These are phyloP conservation scores for Chloranthus sessilifolius DNA, from an alignment of 164 flowering plant species.

Conservation along the genomic window DNA sequence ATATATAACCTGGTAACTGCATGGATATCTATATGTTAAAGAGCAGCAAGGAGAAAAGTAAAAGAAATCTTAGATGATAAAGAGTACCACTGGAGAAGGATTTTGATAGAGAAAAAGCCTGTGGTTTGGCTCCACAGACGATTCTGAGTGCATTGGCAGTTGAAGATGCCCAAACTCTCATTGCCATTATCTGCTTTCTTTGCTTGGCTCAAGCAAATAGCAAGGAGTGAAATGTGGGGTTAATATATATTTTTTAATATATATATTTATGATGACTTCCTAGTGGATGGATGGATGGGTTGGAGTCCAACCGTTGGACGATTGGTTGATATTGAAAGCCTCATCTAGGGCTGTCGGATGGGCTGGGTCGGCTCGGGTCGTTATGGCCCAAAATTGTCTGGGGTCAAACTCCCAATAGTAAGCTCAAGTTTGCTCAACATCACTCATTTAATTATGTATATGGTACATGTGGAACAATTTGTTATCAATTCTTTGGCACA, in stretches of 20 bases:
- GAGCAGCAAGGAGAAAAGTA: not conserved
- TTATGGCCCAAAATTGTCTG: too few species aligned
- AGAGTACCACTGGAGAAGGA: slow-evolving; percentile 83
- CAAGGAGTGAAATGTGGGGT: not conserved
- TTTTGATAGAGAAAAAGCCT: slow-evolving; percentile 62
- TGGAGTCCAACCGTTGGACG: slow-evolving; percentile 12
- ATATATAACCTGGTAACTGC: too few species aligned
- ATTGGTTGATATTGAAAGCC: slow-evolving; percentile 62
- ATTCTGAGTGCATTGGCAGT: slow-evolving; percentile 80
- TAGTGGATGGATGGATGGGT: slow-evolving; percentile 6
- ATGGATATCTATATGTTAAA: too few species aligned
- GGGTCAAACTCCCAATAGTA: not conserved
- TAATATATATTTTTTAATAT: too few species aligned
- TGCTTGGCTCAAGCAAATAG: slow-evolving; percentile 7
- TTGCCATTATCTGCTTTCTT: slow-evolving; percentile 50
- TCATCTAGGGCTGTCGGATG: too few species aligned
- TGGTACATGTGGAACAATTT: too few species aligned
- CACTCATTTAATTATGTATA: too few species aligned
- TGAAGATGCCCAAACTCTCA: slow-evolving; percentile 98
- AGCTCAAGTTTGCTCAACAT: too few species aligned
- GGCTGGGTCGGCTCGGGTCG: too few species aligned
- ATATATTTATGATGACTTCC: not conserved
- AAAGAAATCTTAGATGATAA: slow-evolving; percentile 5
- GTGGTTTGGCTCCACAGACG: slow-evolving; percentile 43
- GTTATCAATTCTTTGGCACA: too few species aligned